Percentiles rank a stretch among this genome's conserved stretches.
Conservation (phyloP, 345 rosid genomes). For the Arabidopsis suecica region DNA sequence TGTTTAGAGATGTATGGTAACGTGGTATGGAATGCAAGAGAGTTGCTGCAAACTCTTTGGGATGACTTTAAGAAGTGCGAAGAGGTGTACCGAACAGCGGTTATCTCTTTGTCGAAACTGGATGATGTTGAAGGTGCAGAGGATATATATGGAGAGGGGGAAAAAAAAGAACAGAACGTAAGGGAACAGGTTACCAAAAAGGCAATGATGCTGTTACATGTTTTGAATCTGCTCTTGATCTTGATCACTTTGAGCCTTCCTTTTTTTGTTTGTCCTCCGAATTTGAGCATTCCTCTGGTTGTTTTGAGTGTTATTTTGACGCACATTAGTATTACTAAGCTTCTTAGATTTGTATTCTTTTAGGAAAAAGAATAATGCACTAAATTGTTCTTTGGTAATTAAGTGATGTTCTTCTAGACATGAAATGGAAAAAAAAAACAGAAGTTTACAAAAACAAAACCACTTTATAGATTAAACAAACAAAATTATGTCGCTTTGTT, state of each 20-base stretch:
- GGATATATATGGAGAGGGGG: background rate
- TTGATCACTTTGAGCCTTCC: background rate
- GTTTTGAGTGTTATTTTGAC: background rate
- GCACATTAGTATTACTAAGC: background rate
- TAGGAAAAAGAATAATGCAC: background rate
- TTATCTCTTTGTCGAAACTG: background rate
- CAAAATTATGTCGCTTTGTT: no score
- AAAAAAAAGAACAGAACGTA: background rate
- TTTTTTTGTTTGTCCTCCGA: background rate
- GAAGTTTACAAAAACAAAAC: background rate
- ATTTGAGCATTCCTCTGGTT: slow-evolving; percentile 2
- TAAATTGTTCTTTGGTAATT: no score
- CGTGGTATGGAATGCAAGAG: background rate
- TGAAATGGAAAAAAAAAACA: background rate
- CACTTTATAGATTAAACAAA: no score
- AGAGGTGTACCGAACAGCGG: background rate
- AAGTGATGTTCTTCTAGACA: background rate
- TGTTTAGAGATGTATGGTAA: background rate
- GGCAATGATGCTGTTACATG: background rate
- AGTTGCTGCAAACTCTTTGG: background rate
- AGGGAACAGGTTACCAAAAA: background rate
- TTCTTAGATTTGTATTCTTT: background rate
- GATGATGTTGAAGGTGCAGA: background rate
- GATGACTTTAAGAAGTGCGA: background rate
- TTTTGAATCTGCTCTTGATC: background rate